Conservation (phyloP, 148 eudicot genomes). For the Persicaria maculosa region DNA sequence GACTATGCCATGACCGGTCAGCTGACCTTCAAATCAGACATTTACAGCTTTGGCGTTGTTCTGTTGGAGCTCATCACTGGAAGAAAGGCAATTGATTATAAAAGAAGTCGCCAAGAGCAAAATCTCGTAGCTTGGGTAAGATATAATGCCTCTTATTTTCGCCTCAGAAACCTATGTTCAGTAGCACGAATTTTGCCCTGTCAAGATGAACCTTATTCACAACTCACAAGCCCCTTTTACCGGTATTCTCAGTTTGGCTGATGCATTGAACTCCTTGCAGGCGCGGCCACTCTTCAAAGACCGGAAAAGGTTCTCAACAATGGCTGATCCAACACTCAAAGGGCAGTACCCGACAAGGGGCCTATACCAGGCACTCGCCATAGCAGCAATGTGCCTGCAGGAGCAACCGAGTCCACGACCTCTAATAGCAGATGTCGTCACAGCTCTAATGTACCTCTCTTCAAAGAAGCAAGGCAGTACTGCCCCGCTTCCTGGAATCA, state of each 20-base stretch:
- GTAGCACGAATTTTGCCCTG: background rate
- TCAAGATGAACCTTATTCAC: no score
- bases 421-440: conserved; percentile 50
- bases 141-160: conserved; percentile 2
- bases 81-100: conserved; percentile 54
- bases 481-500: conserved; percentile 19
- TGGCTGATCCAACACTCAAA: conserved; percentile 61
- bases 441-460: conserved; percentile 61
- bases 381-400: conserved; percentile 73
- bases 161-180: background rate
- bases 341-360: conserved; percentile 57
- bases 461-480: conserved; percentile 28
- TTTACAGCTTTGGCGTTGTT: conserved; percentile 82
- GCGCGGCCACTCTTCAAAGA: conserved; percentile 68
- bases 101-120: conserved; percentile 34
- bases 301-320: conserved; percentile 40
- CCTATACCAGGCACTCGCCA: conserved; percentile 63
- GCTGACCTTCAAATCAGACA: conserved; percentile 74
- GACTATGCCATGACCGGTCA: conserved; percentile 93
- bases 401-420: conserved; percentile 58
- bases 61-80: conserved; percentile 79
- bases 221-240: background rate
- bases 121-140: conserved; percentile 82
- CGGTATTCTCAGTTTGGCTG: background rate
- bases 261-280: conserved; percentile 22